Conservation (phyloP, 2,329 filamentous ascomycete species). For the Aschersonia sp. region DNA sequence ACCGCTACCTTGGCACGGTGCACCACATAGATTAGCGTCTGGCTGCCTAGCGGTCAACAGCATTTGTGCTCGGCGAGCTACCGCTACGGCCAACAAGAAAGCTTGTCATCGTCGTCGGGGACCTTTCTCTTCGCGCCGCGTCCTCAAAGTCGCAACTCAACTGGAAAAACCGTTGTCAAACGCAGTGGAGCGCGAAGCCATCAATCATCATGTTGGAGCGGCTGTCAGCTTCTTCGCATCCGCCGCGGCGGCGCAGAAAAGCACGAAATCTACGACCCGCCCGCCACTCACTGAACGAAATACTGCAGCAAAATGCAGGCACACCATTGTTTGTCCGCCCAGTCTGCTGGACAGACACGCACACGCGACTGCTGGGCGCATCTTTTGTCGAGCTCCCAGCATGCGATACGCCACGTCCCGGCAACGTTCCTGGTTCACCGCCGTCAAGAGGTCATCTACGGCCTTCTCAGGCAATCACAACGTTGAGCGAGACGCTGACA, state of each 20-base stretch:
- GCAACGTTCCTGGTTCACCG: slow-evolving; percentile 14
- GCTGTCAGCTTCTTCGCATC: neutral
- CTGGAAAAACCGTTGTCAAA: no score
- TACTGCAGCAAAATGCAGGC: slow-evolving; percentile 33
- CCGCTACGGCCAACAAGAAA: neutral
- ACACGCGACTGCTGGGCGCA: slow-evolving; percentile 31
- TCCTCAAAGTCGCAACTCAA: no score
- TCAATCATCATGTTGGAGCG: neutral
- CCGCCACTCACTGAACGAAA: slow-evolving; percentile 34
- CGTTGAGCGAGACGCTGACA: slow-evolving; percentile 28
- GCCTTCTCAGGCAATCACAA: slow-evolving; percentile 26
- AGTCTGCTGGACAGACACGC: slow-evolving; percentile 40
- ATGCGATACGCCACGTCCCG: slow-evolving; percentile 26
- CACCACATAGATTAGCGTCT: neutral
- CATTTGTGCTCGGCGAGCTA: neutral
- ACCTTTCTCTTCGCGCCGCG: no score
- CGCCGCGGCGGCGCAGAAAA: neutral
- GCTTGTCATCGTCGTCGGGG: no score
- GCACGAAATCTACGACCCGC: slow-evolving; percentile 20
- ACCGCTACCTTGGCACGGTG: neutral
- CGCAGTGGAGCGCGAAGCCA: neutral
- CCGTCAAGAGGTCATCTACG: slow-evolving; percentile 20
- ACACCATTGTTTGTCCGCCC: slow-evolving; percentile 35
- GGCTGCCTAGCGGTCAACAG: neutral
- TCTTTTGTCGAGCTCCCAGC: slow-evolving; percentile 28